phyloP scores from a whole-genome alignment of 139 green algal genomes.

The Picochlorum costavermella region DNA sequence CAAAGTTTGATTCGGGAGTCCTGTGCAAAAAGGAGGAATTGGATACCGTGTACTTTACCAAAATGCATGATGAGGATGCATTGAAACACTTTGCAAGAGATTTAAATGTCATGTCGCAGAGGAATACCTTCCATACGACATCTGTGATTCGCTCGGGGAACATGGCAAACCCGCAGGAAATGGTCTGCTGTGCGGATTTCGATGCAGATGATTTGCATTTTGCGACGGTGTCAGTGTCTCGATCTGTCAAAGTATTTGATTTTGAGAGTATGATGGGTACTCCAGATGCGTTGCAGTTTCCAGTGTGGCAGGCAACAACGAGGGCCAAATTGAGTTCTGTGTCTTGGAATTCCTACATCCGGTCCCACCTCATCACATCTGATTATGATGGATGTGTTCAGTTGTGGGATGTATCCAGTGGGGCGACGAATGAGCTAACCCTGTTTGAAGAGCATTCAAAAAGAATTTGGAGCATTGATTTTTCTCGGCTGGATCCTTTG shows the following conservation, averaged over 20 bases:
- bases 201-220: conserved; percentile 84
- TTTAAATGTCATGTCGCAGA: conserved; percentile 38
- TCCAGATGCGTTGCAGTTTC: conserved; percentile 45
- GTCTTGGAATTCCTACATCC: conserved; percentile 72
- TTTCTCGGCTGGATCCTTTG: conserved; percentile 51
- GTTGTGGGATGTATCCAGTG: conserved; percentile 52
- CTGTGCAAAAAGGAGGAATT: not conserved
- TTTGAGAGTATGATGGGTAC: conserved; percentile 35
- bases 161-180: conserved; percentile 69
- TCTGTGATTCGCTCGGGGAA: conserved; percentile 41
- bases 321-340: conserved; percentile 60
- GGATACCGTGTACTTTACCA: not conserved
- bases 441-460: conserved; percentile 59
- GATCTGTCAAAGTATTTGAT: conserved; percentile 60
- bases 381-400: conserved; percentile 60
- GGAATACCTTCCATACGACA: conserved; percentile 26
- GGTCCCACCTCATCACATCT: conserved; percentile 45
- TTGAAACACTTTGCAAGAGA: conserved; percentile 41
- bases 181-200: conserved; percentile 53
- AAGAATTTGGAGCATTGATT: conserved; percentile 66
- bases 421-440: conserved; percentile 12
- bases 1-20: not conserved
- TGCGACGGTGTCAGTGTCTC: conserved; percentile 71
- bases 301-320: conserved; percentile 27
- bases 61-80: not conserved